Percentiles rank a stretch among this genome's conserved stretches.
These are phyloP conservation scores for Penicillium herquei DNA, from an alignment of 495 filamentous ascomycete species.

Conservation along the genomic window DNA sequence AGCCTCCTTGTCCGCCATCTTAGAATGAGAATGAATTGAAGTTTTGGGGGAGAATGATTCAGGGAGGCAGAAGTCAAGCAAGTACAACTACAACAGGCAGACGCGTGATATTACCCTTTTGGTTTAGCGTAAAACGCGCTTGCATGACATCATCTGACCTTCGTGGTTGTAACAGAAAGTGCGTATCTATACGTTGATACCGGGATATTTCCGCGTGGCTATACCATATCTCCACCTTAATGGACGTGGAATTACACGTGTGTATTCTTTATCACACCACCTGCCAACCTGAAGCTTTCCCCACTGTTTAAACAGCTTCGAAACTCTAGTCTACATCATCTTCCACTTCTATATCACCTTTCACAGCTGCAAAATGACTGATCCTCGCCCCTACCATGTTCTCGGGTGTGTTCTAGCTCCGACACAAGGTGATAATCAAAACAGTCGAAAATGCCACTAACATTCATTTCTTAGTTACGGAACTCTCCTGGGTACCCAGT, in stretches of 20 bases:
- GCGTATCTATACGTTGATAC: constrained; percentile 2
- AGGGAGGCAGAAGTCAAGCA: constrained; percentile 3
- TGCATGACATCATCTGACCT: constrained; percentile 46
- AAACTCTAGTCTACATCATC: constrained; percentile 1
- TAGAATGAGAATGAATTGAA: neutral
- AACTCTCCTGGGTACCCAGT: constrained; percentile 70
- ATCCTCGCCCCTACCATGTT: constrained; percentile 74
- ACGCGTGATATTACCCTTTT: constrained; percentile 49
- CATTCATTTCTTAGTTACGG: constrained; percentile 62
- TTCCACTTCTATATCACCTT: neutral
- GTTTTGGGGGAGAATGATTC: neutral
- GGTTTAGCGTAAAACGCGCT: constrained; percentile 33
- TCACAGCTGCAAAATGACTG: constrained; percentile 28
- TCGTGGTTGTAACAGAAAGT: constrained; percentile 8
- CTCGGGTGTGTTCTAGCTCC: constrained; percentile 55
- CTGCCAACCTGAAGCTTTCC: neutral
- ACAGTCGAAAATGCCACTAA: constrained; percentile 1
- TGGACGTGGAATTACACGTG: neutral
- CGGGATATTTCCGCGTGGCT: neutral
- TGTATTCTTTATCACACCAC: neutral
- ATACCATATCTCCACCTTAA: neutral
- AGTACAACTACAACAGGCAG: constrained; percentile 29
- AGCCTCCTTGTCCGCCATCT: constrained; percentile 92
- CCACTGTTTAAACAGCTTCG: neutral
- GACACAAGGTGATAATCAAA: constrained; percentile 1